Base-by-base conservation (phyloP, 345 rosid species). In the Mallotus nudiflorus region DNA sequence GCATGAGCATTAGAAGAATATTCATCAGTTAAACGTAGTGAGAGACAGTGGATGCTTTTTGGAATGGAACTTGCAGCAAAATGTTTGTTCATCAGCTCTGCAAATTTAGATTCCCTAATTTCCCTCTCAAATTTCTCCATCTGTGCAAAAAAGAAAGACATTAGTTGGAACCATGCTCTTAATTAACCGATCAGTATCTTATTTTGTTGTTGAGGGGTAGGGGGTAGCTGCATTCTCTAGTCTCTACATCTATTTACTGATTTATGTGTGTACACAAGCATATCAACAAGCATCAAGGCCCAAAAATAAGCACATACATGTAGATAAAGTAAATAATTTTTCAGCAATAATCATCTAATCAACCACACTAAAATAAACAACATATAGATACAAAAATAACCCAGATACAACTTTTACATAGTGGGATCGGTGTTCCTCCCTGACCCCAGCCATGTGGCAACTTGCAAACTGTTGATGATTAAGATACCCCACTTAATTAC, bases 21-120 rank as follows among this genome's bases (percentile, higher is more conserved):
- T 78, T 96, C 99, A 84, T 92, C 98, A 13, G 99, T 92, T 77
- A 96, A 84, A 66, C 93, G 95, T 39, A 92, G 82, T 79, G 99
- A 86, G 70, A 96, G 98, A 77, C 99, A 96, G 68, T 92, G 91
- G 83, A 96, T 86, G 81, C 98, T 93, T 86, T 91, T 96, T 14
- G 99, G 98, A 74, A 96, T 82, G 77, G 99, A 96, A 84, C 93
- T 89, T 68, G 99, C 99, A 70, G 99, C 98, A 77, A 96, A 91
- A 77, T 96, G 99, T 83, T 96, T 96, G 85, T 92, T 92, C 98
- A 92, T 92, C 65, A 92, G 89, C 81, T 96, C 98, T 40, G 95
- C 73, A 72, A 96, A 91, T 79, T 86, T 96, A 25, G 97, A 87
- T 82, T 92, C 99, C 81, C 97, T 86, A 52, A 88, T 82, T 63